Base-by-base conservation (phyloP, 2,329 filamentous ascomycete genomes). In the Aspergillus fischeri region DNA sequence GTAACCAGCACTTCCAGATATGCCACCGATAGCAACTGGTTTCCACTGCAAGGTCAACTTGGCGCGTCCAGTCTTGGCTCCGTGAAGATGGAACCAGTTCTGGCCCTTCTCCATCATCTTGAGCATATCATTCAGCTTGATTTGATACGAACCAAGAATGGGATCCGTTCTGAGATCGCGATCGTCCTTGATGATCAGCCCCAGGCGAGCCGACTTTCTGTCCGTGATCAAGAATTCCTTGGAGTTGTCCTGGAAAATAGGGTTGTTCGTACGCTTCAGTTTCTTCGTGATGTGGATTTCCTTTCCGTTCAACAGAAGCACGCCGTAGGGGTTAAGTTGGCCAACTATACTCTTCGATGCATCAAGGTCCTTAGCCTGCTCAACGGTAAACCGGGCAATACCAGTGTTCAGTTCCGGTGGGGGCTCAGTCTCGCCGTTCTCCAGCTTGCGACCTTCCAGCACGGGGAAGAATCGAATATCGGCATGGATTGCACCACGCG, bases 401-500 rank as follows among this genome's bases (percentile, higher is more conserved):
- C 94, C 95, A 21, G 93, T 96, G 69, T 93, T 93, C 17, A 91
- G 88, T 67, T 96, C 92, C 27, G 93, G 93, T 0, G 90, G 85
- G 2, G 92, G 90, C 65, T 91, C 88, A 49, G 84, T 78, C 59
- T 86, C 91, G 53, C 93, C 93, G 60, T 94, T 90, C 21, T 87
- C 84, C 11, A 89, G 79, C 55, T 81, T 80, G 28, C 67, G 62
- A 9, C 86, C 82, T 70, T 91, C 86, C 10, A 97, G 78, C 17
- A 99, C 91, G 0, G 94, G 94, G 84, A 97, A 99, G 82, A 97
- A 99, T 55, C 91, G 89, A 62, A 99, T 79, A 70, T 97, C 94
- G 54, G 86, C 86, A 55, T 88, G 85, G 11, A 99, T 72, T 6
- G 90, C 78, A 73, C 94, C 94, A 52, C 92, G 88, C 27, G 88